Percentiles rank a stretch among this genome's conserved stretches.
phyloP scores from a whole-genome alignment of 768 basidiomycete genomes.

The Kwoniella mangroviensis region DNA sequence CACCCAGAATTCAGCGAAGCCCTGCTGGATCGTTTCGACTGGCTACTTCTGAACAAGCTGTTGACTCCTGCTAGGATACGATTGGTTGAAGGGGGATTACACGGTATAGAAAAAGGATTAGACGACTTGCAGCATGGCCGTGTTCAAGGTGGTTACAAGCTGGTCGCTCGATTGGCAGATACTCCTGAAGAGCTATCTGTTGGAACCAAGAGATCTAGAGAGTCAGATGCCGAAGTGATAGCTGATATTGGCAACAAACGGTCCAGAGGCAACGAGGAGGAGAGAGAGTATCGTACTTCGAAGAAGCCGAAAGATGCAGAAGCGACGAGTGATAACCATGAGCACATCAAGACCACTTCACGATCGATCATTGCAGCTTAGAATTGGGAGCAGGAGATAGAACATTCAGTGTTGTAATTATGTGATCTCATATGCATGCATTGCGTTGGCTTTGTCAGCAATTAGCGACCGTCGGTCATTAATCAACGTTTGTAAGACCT shows the following conservation, averaged over 20 bases:
- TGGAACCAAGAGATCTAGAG: neutral
- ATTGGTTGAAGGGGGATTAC: conserved; percentile 30
- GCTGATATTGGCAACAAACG: neutral
- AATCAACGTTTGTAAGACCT: too few species aligned
- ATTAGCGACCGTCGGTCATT: too few species aligned
- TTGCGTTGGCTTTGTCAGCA: neutral
- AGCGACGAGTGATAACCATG: neutral
- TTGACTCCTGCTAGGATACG: conserved; percentile 27
- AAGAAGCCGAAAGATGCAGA: neutral
- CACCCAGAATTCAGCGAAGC: conserved; percentile 36
- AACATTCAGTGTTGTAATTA: neutral
- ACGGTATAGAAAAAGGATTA: conserved; percentile 41
- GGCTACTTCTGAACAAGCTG: conserved; percentile 17
- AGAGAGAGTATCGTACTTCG: neutral
- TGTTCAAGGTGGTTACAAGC: conserved; percentile 39
- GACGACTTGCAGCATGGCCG: conserved; percentile 33
- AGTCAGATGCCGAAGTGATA: neutral
- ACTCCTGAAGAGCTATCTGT: conserved; percentile 6
- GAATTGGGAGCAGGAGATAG: neutral
- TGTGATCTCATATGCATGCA: neutral
- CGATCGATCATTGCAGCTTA: neutral
- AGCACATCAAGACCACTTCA: neutral
- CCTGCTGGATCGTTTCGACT: conserved; percentile 23
- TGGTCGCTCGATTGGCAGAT: conserved; percentile 35
- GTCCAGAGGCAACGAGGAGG: neutral